Base-by-base conservation (phyloP, 345 rosid species). In the Orychophragmus violaceus region DNA sequence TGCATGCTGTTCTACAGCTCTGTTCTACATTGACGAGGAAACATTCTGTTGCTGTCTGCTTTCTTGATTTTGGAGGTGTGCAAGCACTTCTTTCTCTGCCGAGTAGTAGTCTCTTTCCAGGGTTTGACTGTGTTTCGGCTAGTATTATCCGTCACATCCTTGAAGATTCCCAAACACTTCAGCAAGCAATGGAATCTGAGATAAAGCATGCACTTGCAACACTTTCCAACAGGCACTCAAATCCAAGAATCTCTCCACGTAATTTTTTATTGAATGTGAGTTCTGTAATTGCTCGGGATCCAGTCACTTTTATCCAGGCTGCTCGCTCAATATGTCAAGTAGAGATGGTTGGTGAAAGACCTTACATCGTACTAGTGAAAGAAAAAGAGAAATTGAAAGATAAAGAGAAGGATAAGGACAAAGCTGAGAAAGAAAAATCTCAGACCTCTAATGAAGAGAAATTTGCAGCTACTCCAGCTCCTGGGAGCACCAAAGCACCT, bases 171-270 rank as follows among this genome's bases (percentile, higher is more conserved):
- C 92, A 86, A 74, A 92, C 98, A 64, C 87, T 92, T 54, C 96
- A 89, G 83, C 98, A 84, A 76, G 95, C 96, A 36, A 92, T 92
- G 98, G 96, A 92, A 83, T 84, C 89, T 78, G 98, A 89, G 80
- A 92, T 92, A 76, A 84, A 78, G 76, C 97, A 86, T 74, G 86
- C 76, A 66, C 87, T 89, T 70, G 82, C 83, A 50, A 81, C 88
- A 72, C 86, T 85, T 66, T 90, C 97, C 45, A 88, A 82, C 69
- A 83, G 97, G 75, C 91, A 93, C 76, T 63, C 91, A 24, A 87
- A 78, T 77, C 91, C 90, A 30, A 84, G 96, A 82, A 84, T 93
- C 51, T 80, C 85, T 45, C 84, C 94, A 33, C 96, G 89, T 48
- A 90, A 86, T 79, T 86, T 93, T 52, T 81, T 93, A 61, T 35